Base-by-base conservation (phyloP, 2,329 filamentous ascomycete genomes). In the Aureobasidium mangrovei region DNA sequence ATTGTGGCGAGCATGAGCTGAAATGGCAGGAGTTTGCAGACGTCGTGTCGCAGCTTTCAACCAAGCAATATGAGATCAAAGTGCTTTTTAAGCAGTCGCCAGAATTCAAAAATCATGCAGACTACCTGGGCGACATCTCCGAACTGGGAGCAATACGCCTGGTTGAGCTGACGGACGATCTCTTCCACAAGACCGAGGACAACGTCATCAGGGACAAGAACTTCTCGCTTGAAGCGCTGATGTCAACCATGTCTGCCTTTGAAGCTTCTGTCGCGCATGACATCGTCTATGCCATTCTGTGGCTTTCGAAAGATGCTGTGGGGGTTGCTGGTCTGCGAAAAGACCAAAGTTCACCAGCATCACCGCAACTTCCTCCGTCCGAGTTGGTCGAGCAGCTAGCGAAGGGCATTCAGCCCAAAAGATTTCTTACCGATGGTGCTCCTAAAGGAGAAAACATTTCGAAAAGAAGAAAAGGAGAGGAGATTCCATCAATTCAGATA, bases 211-310 rank as follows among this genome's bases (percentile, higher is more conserved):
- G 44, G 3, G 44, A 47, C 24, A 47, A 47, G 18, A 47, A 47
- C 32, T 47, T 47, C 9, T 47, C 44, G 44, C 49, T 53, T 8
- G 40, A 40, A n/a, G 40, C 49, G 12, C 10, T 53, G 8, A 35
- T 53, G 18, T 43, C 36, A 6, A 53, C 38, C 18, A 42, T 53
- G 49, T 42, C 54, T 38, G 36, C 54, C 2, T 56, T 56, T 12
- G 40, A 56, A 40, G 46, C 54, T 27, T 44, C 40, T 8, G 40
- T 53, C 36, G 29, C 38, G 18, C 55, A 54, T 28, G 55, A 57
- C 26, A 54, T 43, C 7, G 42, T 57, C 9, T 57, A 57, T 32
- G 55, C 55, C 2, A 41, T 57, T 9, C 36, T 57, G n/a, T 57
- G 47, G 42, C 43, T 57, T 5, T 52, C 55, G 9, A 57, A 54